phyloP scores from a whole-genome alignment of 2,329 filamentous ascomycete species.

The Colletotrichum sp. region DNA sequence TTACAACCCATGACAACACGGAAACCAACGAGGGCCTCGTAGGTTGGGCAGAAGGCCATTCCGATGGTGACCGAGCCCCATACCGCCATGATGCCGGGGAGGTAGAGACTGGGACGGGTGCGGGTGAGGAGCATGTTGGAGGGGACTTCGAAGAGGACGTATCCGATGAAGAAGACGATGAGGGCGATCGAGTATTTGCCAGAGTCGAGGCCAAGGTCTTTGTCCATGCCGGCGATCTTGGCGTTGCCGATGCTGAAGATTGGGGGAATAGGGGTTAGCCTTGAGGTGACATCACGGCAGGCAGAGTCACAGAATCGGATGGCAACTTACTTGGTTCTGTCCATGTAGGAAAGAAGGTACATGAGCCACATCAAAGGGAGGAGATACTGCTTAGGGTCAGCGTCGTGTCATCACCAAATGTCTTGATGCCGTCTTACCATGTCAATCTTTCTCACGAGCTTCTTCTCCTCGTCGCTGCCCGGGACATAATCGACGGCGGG shows the following conservation, averaged over 20 bases:
- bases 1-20: conserved; percentile 52
- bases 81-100: conserved; percentile 69
- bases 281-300: background rate
- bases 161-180: conserved; percentile 72
- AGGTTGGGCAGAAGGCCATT: conserved; percentile 33
- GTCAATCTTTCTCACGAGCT: conserved; percentile 43
- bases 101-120: conserved; percentile 66
- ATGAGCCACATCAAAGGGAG: conserved; percentile 57
- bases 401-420: background rate
- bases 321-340: conserved; percentile 52
- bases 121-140: conserved; percentile 72
- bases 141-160: conserved; percentile 67
- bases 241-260: conserved; percentile 54
- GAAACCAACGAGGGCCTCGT: conserved; percentile 31
- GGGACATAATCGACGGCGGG: conserved; percentile 28
- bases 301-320: background rate
- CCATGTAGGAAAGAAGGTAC: conserved; percentile 63
- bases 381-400: conserved; percentile 22
- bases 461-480: conserved; percentile 35
- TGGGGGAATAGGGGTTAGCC: background rate
- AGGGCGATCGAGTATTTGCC: conserved; percentile 65
- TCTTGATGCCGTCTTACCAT: conserved; percentile 22
- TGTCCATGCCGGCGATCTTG: conserved; percentile 54
- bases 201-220: conserved; percentile 57
- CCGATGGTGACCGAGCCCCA: conserved; percentile 35